Percentiles rank a stretch among this genome's conserved stretches.
Evolutionary conservation across 768 basidiomycete genomes (phyloP).

Genomic region (Podaxis sp.): DNA sequence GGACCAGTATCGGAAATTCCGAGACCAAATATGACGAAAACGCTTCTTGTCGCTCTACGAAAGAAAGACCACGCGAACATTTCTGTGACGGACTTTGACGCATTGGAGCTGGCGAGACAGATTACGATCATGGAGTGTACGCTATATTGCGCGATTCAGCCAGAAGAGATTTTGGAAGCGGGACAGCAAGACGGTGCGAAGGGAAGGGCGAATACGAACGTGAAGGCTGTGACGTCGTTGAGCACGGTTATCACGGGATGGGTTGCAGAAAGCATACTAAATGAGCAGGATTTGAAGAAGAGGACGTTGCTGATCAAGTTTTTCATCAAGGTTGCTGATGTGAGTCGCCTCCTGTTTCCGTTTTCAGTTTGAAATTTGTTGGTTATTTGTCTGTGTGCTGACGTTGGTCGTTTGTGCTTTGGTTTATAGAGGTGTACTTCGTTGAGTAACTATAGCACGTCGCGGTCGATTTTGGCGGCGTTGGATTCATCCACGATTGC

Average conservation of each 20-base stretch:
- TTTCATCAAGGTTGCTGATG: constrained; percentile 91
- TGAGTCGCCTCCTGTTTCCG: constrained; percentile 36
- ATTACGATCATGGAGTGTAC: constrained; percentile 91
- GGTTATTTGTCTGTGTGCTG: background rate
- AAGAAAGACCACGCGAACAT: constrained; percentile 62
- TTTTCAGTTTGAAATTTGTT: constrained; percentile 11
- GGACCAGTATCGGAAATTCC: constrained; percentile 67
- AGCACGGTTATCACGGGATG: constrained; percentile 94
- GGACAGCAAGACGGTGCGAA: constrained; percentile 64
- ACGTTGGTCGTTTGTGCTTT: background rate
- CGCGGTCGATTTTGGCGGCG: constrained; percentile 90
- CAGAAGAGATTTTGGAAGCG: constrained; percentile 86
- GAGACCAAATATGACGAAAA: constrained; percentile 82
- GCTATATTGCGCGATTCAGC: constrained; percentile 80
- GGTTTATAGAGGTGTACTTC: constrained; percentile 70
- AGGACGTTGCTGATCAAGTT: constrained; percentile 79
- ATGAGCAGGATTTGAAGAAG: constrained; percentile 87
- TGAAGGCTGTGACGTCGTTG: constrained; percentile 81
- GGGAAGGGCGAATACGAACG: constrained; percentile 50
- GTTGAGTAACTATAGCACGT: constrained; percentile 88
- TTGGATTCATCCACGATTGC: constrained; percentile 95
- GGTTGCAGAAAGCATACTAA: constrained; percentile 92
- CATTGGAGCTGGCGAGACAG: constrained; percentile 90
- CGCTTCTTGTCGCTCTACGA: constrained; percentile 64
- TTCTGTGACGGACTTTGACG: constrained; percentile 86